Evolutionary conservation across 2,329 filamentous ascomycete genomes (phyloP), one percentile per base, ranked within the genome.

Genomic region (Neurospora crassa): DNA sequence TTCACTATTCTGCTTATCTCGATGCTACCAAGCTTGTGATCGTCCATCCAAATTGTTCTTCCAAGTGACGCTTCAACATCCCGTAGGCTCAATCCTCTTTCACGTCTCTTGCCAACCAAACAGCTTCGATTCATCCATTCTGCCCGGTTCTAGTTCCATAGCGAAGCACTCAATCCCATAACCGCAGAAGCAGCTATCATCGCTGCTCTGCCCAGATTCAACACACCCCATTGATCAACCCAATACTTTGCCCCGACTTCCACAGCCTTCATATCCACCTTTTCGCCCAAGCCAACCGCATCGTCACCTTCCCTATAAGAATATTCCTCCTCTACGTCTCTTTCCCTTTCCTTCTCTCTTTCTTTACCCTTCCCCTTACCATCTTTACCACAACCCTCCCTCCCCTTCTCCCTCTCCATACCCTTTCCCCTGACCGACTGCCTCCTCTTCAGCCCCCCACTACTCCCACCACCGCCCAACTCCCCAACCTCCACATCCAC

Each of bases 171-270:
- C 47, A 78, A 71, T n/a, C 79, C 81, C 34, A 79, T 70, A 0
- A 77, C 75, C 3, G 76, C 75, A 63, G 73, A 74, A 40, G 20
- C 68, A 40, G 67, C 45, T 67, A 78, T 68, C 72, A 80, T 70
- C 18, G 41, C 72, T 8, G 72, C 53, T 69, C 78, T 74, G 10
- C 76, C 78, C 63, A 89, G 73, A 75, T 88, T 88, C 75, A 88
- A 76, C 68, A 82, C 79, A 3, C 81, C 86, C 87, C 87, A 90
- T 71, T 79, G 80, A 75, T 89, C 86, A 45, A 89, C 81, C 74
- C 89, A 77, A 71, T 79, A 81, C 78, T 87, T 85, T 8, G 81
- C 81, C 0, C 53, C 53, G 80, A 84, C 79, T 85, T 83, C 67
- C 53, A 63, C 53, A 63, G 53, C 53, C 53, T 63, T 63, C 53